These are phyloP conservation scores for Flaveria linearis DNA, from an alignment of 129 eudicot genomes.

Conservation along the genomic window DNA sequence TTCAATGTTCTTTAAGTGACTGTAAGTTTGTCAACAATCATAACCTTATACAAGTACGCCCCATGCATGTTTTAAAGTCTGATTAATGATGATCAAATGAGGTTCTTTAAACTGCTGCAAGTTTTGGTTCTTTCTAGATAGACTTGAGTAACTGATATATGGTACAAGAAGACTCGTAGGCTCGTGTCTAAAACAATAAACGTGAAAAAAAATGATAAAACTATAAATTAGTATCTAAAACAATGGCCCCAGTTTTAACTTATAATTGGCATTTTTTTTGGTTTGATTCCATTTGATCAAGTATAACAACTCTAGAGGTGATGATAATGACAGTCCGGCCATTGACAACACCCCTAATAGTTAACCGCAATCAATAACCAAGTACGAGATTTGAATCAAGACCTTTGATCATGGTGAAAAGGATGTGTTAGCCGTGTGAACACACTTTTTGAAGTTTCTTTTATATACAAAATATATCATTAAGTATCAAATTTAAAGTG, in stretches of 20 bases:
- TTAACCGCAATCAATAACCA: not conserved
- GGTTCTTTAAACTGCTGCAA: constrained; percentile 18
- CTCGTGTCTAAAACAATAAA: not conserved
- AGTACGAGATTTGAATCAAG: not conserved
- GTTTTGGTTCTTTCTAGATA: not conserved
- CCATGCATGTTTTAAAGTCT: constrained; percentile 11
- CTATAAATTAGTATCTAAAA: too few relatives aligned
- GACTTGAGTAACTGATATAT: not conserved
- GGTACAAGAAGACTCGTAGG: not conserved
- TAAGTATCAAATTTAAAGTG: constrained; percentile 37
- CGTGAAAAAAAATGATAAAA: not conserved
- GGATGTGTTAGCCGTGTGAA: not conserved
- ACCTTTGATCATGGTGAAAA: not conserved
- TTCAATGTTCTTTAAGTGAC: constrained; percentile 31
- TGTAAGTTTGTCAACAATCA: constrained; percentile 15
- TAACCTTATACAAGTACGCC: constrained; percentile 24
- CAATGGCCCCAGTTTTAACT: not conserved
- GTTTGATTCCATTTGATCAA: too few relatives aligned
- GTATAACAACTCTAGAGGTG: too few relatives aligned
- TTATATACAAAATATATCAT: constrained; percentile 17
- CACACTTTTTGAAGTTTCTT: constrained; percentile 19
- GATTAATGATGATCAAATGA: constrained; percentile 1
- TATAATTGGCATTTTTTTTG: too few relatives aligned
- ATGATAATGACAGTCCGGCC: too few relatives aligned
- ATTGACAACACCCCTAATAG: not conserved